A percentile compares a stretch with the other conserved stretches of the same genome.
Evolutionary conservation across 208 protist species (phyloP).

Genomic region (Crithidia brevicula): DNA sequence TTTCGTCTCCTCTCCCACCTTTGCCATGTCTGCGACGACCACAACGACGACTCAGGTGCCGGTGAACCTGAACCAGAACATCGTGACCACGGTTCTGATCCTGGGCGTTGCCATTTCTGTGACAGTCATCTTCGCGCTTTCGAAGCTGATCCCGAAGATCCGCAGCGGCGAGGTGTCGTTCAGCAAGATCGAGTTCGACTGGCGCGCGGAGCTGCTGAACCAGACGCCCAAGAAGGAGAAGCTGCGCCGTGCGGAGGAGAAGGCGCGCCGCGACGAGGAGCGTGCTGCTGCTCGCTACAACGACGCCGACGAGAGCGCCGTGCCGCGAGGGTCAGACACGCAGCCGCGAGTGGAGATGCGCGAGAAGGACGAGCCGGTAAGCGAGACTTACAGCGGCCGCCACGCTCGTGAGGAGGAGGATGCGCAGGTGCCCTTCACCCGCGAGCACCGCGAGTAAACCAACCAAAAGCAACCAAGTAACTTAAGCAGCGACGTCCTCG

Average conservation of each 20-base stretch:
- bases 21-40: not conserved
- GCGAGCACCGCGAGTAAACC: slow-evolving; percentile 17
- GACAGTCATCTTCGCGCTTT: slow-evolving; percentile 25
- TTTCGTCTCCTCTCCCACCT: not conserved
- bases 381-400: not conserved
- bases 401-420: not conserved
- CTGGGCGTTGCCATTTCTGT: slow-evolving; percentile 35
- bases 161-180: slow-evolving; percentile 44
- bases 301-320: not conserved
- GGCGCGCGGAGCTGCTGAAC: slow-evolving; percentile 51
- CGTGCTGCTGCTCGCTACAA: slow-evolving; percentile 4
- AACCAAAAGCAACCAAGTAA: too few relatives aligned
- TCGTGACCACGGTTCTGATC: slow-evolving; percentile 58
- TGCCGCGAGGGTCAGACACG: not conserved
- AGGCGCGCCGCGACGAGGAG: slow-evolving; percentile 26
- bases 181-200: slow-evolving; percentile 54
- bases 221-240: slow-evolving; percentile 41
- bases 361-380: not conserved
- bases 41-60: slow-evolving; percentile 21
- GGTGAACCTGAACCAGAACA: slow-evolving; percentile 37
- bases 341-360: slow-evolving; percentile 21
- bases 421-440: not conserved
- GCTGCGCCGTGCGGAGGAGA: slow-evolving; percentile 24
- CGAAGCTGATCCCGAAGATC: slow-evolving; percentile 34
- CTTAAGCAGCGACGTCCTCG: not conserved